Conservation (phyloP, 208 protist genomes). For the Leishmania lainsoni region DNA sequence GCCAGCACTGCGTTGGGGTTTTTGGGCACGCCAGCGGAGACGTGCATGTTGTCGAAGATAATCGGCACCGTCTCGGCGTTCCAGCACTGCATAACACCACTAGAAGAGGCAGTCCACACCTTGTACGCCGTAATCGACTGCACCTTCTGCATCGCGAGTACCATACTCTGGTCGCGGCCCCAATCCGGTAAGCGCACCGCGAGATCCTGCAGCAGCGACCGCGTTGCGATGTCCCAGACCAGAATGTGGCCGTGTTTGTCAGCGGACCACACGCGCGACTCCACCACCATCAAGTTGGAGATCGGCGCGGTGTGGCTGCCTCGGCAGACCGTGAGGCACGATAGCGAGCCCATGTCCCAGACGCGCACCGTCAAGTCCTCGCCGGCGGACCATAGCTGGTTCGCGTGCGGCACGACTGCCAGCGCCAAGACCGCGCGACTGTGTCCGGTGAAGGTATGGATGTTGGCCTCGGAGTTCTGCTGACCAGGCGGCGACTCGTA, state of each 20-base stretch:
- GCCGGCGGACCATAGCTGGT: slow-evolving; percentile 82
- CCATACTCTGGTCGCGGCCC: slow-evolving; percentile 35
- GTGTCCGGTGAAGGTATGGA: slow-evolving; percentile 70
- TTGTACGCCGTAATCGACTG: slow-evolving; percentile 63
- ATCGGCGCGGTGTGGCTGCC: slow-evolving; percentile 69
- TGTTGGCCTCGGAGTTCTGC: slow-evolving; percentile 27
- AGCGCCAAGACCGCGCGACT: slow-evolving; percentile 51
- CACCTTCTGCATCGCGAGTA: slow-evolving; percentile 66
- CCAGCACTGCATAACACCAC: slow-evolving; percentile 83
- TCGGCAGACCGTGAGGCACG: slow-evolving; percentile 49
- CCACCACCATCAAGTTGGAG: slow-evolving; percentile 52
- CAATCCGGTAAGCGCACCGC: slow-evolving; percentile 39
- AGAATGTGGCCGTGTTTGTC: slow-evolving; percentile 80
- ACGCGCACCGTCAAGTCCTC: slow-evolving; percentile 85
- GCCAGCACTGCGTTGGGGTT: not conserved
- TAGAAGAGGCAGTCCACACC: slow-evolving; percentile 70
- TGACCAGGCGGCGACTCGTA: slow-evolving; percentile 31
- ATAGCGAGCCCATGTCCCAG: slow-evolving; percentile 71
- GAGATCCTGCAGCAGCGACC: slow-evolving; percentile 68
- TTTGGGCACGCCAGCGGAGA: not conserved
- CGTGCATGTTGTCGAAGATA: slow-evolving; percentile 43
- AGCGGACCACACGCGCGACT: slow-evolving; percentile 82
- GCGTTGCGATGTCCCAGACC: slow-evolving; percentile 83
- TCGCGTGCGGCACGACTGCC: slow-evolving; percentile 50
- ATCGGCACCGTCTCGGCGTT: slow-evolving; percentile 81